Base-by-base conservation (phyloP, 768 basidiomycete species). In the Lactifluus echinatus region DNA sequence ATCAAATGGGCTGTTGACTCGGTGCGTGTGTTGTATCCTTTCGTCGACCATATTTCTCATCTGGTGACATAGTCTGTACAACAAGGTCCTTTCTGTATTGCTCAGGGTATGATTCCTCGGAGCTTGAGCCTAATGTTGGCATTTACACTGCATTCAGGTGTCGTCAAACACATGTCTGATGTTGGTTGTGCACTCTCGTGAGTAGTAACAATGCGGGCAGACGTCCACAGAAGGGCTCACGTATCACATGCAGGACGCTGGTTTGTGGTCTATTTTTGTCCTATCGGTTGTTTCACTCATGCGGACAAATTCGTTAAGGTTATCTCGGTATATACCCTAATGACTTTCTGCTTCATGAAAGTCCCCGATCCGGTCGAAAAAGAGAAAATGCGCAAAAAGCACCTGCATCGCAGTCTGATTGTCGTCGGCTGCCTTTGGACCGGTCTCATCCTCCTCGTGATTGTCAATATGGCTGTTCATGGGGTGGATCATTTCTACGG, bases 1-100 rank as follows among this genome's bases (percentile, higher is more conserved):
- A 66, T 71, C 14, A 66, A 60, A 55, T 74, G 73, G 73, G 63
- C 70, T 21, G 52, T 54, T 39, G 60, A 67, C 28, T 67, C 64
- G 24, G 72, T 73, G 49, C 42, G 70, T 66, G 17, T 21, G 8
- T 2, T 23, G 12, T 24, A 12, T 3, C 7, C 36, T 21, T 3
- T 2, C 12, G 4, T 49, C 2, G 33, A 36, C 7, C 15, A 4
- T 24, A 8, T 14, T 21, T 21, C 48, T 49, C 48, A 36, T 36
- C 34, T 17, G 2, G 14, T 15, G 33, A 23, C 4, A 2, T 49
- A 49, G 48, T 36, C 48, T 24, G 48, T 49, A 23, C 23, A 15
- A 1, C 5, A 12, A 11, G 48, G 48, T 7, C 0, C 48, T 15
- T 49, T 49, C 34, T 49, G 48, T 23, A 6, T 12, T 15, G 48